Base-by-base conservation (phyloP, 1,139 yeast genomes). In the Taphrina populina region DNA sequence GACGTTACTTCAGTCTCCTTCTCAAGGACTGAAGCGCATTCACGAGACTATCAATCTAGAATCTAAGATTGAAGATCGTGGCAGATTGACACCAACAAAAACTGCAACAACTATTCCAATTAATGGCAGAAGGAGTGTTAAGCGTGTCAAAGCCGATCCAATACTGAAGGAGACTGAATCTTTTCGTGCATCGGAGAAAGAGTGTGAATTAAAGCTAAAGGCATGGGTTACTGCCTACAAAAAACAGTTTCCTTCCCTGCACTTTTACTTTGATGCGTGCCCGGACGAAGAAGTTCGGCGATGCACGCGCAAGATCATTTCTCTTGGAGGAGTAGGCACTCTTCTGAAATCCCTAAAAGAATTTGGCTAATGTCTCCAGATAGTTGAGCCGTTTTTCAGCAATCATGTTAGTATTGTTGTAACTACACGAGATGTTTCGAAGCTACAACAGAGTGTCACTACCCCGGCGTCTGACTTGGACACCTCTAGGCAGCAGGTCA, bases 181-280 rank as follows among this genome's bases (percentile, higher is more conserved):
- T 5, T 10, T 37, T 10, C 20, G 23, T 8, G 47, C 37, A 19
- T 35, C 47, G n/a, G 47, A 43, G 20, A 29, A 15, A 11, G 47
- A 43, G 32, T 26, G 32, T 30, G 47, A 35, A 13, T 35, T 37
- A 2, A 43, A 43, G 17, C 29, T 43, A 21, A 43, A 30, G 29
- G 32, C 23, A 11, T 90, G 97, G 97, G 90, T 86, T 66, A 75
- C 75, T 51, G 81, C 83, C 57, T 90, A 96, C 96, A 75, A 82
- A 56, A 76, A 76, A 59, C 85, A 87, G 62, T 82, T 90, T 85
- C 77, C 77, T 45, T 81, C 77, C 57, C 79, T 90, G 27, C 79
- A 79, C 26, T 84, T 88, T 19, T 92, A 86, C 68, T 88, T 90
- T 67, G 96, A 88, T 68, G 77, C 66, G 36, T 75, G 74, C 62